Percentiles rank a stretch among this genome's conserved stretches.
Evolutionary conservation across 768 basidiomycete genomes (phyloP).

Genomic region (Coprinopsis sp.): DNA sequence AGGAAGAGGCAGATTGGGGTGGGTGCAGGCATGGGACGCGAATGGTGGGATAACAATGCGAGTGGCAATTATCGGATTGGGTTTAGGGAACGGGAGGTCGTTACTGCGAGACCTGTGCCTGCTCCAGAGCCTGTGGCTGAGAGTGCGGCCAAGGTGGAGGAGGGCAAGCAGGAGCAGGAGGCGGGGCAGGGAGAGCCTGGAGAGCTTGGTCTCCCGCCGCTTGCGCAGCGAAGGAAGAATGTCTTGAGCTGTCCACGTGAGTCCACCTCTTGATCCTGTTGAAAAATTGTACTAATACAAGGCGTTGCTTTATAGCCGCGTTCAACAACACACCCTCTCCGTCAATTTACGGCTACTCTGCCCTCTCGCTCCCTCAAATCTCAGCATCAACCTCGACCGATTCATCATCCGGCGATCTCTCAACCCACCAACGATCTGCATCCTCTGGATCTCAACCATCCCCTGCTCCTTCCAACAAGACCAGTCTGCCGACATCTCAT

Average conservation of each 20-base stretch:
- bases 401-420: neutral
- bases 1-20: constrained; percentile 2
- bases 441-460: neutral
- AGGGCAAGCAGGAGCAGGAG: neutral
- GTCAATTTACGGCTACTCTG: neutral
- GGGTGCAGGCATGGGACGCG: constrained; percentile 22
- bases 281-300: neutral
- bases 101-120: neutral
- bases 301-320: neutral
- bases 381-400: constrained; percentile 1
- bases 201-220: neutral
- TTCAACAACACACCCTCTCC: constrained; percentile 2
- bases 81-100: constrained; percentile 38
- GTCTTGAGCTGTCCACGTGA: constrained; percentile 7
- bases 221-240: constrained; percentile 1
- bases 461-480: neutral
- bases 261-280: neutral
- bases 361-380: constrained; percentile 1
- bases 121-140: neutral
- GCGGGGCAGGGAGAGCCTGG: neutral
- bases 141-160: neutral
- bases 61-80: constrained; percentile 72
- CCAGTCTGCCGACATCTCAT: neutral
- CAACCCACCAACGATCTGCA: too few relatives aligned
- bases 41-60: constrained; percentile 94